Percentiles rank a stretch among this genome's conserved stretches.
Conservation (phyloP, 768 basidiomycete genomes). For the Suillus plorans region DNA sequence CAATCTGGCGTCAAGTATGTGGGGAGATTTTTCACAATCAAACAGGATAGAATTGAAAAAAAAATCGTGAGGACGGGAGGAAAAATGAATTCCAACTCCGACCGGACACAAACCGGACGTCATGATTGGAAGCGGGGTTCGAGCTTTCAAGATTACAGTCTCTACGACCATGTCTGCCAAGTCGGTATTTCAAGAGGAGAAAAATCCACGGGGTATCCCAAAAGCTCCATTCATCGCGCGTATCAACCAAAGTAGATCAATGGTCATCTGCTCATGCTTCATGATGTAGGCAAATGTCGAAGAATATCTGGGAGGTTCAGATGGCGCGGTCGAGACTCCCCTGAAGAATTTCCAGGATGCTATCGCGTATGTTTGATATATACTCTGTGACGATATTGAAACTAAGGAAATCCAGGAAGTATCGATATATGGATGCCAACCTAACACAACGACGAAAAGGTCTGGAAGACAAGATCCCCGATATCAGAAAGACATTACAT, state of each 20-base stretch:
- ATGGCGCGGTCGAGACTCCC: constrained; percentile 74
- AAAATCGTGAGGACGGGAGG: neutral
- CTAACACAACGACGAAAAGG: constrained; percentile 74
- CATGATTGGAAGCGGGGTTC: too few species aligned
- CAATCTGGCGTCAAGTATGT: constrained; percentile 60
- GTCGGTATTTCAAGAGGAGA: constrained; percentile 41
- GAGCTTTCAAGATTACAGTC: neutral
- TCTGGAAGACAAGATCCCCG: constrained; percentile 93
- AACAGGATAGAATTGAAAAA: constrained; percentile 63
- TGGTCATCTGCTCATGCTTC: neutral
- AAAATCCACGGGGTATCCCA: constrained; percentile 92
- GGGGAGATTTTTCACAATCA: constrained; percentile 82
- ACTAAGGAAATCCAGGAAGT: constrained; percentile 69
- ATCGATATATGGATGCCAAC: constrained; percentile 95
- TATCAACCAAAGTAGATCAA: constrained; percentile 13
- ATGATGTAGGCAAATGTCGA: constrained; percentile 75
- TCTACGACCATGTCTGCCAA: constrained; percentile 21
- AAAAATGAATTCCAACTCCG: too few species aligned
- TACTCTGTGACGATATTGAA: constrained; percentile 15
- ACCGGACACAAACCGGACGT: too few species aligned
- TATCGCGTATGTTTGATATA: constrained; percentile 67
- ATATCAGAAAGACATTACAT: constrained; percentile 87
- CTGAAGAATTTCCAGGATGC: constrained; percentile 88
- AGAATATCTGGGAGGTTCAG: constrained; percentile 77
- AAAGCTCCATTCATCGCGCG: constrained; percentile 92